Base-by-base conservation (phyloP, 805 yeast genomes). In the Suhomyces sp. region DNA sequence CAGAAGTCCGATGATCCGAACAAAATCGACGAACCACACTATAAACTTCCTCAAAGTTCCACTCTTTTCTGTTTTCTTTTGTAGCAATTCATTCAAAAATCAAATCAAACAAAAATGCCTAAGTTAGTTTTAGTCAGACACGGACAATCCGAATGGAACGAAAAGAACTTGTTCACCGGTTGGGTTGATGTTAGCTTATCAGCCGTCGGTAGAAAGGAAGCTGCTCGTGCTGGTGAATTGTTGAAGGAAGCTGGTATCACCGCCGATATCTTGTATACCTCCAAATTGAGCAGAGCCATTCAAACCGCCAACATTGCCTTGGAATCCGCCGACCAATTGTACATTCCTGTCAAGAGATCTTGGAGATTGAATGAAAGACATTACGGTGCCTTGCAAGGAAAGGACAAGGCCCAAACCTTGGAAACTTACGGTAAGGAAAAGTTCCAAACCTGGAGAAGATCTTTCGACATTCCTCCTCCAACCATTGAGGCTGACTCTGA, bases 121-220 rank as follows among this genome's bases (percentile, higher is more conserved):
- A 88, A 85, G 70, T 77, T 90, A 68, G 81, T 90, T 63, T 77
- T 90, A 63, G 88, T 91, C 53, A 90, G 98, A 78, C 98, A 90
- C 90, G 98, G 98, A 58, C 96, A 91, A 77, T 86, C 95, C 73
- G 97, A 87, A 69, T 90, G 98, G 98, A 90, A 90, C 71, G 95
- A 88, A 70, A 87, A 88, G 77, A 91, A 90, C 79, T 77, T 90
- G 53, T 90, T 90, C 83, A 90, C 97, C 67, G 98, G 98, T 61
- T 90, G 98, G 98, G 97, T 91, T 46, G 98, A 90, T 68, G 95
- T 88, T 53, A 73, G 77, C 58, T 78, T 90, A 64, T 81, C 91
- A 36, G 88, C 75, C 44, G 68, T 76, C 53, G 98, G 98, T 69
- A 79, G 75, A 63, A 76, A 81, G 63, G 98, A 90, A 75, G 98